phyloP scores from a whole-genome alignment of 1,139 yeast genomes.

The Saccharomyces pastorianus region DNA sequence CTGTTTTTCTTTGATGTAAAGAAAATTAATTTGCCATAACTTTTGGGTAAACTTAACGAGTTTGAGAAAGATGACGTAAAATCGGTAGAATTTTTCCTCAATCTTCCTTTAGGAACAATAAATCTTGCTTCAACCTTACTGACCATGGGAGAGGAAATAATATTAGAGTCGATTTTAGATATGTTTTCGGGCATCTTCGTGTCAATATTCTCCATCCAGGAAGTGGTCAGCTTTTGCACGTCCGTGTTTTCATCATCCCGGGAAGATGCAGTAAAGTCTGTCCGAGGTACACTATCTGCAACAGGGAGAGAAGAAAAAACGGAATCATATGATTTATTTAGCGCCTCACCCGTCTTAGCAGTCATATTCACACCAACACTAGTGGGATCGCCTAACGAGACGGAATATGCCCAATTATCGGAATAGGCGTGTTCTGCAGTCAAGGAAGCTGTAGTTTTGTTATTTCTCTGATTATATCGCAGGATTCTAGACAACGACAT shows the following conservation, averaged over 20 bases:
- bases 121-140: constrained; percentile 6
- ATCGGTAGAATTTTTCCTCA: neutral
- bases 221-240: neutral
- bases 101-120: neutral
- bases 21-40: neutral
- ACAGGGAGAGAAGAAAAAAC: neutral
- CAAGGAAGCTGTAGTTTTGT: neutral
- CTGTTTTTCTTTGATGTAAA: neutral
- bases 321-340: neutral
- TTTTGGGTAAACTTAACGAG: neutral
- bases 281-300: neutral
- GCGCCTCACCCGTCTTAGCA: neutral
- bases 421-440: neutral
- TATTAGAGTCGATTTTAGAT: constrained; percentile 3
- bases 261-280: neutral
- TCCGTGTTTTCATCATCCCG: neutral
- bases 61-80: neutral
- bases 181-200: constrained; percentile 5
- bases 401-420: neutral
- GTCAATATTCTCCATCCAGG: neutral
- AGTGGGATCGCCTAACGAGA: neutral
- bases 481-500: neutral
- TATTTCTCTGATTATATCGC: neutral
- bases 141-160: constrained; percentile 6
- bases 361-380: neutral